A percentile compares a stretch with the other conserved stretches of the same genome.
Evolutionary conservation across 2,329 filamentous ascomycete genomes (phyloP).

Genomic region (Onygenales sp.): DNA sequence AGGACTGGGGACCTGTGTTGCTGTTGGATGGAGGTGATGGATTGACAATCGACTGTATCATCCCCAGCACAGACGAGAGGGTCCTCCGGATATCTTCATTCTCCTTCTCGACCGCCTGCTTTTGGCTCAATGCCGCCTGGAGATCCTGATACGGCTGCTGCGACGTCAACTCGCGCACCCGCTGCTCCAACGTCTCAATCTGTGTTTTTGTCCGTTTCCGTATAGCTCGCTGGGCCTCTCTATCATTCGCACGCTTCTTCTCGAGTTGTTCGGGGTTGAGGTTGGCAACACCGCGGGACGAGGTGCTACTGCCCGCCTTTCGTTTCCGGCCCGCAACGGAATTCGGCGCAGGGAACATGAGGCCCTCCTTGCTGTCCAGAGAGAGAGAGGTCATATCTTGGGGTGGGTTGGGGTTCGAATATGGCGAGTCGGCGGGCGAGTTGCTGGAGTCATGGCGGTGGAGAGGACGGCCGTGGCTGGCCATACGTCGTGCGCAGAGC

Average conservation of each 20-base stretch:
- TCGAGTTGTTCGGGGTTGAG: constrained; percentile 81
- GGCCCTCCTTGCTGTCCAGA: neutral
- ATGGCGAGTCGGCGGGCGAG: neutral
- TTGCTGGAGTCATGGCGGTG: neutral
- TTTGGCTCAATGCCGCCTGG: constrained; percentile 63
- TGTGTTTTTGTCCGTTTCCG: constrained; percentile 71
- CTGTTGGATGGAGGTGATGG: neutral
- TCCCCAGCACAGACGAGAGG: constrained; percentile 54
- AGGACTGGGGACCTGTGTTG: constrained; percentile 1
- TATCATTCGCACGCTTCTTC: constrained; percentile 84
- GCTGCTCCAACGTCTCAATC: constrained; percentile 64
- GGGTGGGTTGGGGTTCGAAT: neutral
- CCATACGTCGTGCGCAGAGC: neutral
- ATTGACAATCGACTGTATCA: constrained; percentile 35
- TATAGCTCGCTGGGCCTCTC: constrained; percentile 77
- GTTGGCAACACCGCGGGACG: constrained; percentile 69
- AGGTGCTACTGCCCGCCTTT: constrained; percentile 28
- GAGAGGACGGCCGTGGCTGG: neutral
- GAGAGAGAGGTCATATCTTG: neutral
- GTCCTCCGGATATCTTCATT: constrained; percentile 67
- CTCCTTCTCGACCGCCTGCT: constrained; percentile 67
- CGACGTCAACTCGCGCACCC: constrained; percentile 65
- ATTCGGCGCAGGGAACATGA: constrained; percentile 5
- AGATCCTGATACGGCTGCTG: constrained; percentile 79
- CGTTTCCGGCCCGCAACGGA: constrained; percentile 29